Conservation (phyloP, 176 grass and related monocot genomes). For the Ensete ventricosum region DNA sequence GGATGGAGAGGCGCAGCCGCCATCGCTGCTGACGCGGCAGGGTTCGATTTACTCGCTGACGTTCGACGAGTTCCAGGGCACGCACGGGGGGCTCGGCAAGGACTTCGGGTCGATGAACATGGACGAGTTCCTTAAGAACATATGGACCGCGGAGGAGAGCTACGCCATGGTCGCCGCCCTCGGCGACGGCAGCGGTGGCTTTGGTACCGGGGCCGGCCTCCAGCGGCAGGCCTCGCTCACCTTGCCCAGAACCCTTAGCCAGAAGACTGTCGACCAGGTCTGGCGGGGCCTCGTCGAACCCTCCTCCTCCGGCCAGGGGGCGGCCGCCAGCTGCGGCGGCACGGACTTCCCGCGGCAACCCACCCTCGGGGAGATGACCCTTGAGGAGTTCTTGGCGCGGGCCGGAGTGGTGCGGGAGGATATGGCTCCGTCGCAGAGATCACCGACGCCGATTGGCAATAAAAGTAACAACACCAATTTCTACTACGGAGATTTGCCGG, state of each 20-base stretch:
- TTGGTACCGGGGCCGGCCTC: neutral
- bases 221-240: neutral
- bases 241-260: neutral
- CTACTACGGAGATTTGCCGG: neutral
- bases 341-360: neutral
- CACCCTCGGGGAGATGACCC: neutral
- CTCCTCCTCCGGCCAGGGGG: neutral
- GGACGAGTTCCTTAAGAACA: constrained; percentile 80
- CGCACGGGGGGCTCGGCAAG: constrained; percentile 48
- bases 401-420: neutral
- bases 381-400: neutral
- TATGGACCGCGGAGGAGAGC: constrained; percentile 71
- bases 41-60: constrained; percentile 74
- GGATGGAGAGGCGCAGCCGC: constrained; percentile 27
- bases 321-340: too few species aligned
- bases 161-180: neutral
- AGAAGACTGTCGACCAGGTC: neutral
- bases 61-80: constrained; percentile 68
- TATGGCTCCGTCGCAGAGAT: neutral
- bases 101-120: constrained; percentile 92
- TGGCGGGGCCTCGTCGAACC: neutral
- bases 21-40: constrained; percentile 49
- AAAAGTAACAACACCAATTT: neutral
- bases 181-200: too few species aligned
- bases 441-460: neutral